Evolutionary conservation across 2,329 filamentous ascomycete genomes (phyloP), one percentile per base, ranked within the genome.

Genomic region (Fusarium dimerum): DNA sequence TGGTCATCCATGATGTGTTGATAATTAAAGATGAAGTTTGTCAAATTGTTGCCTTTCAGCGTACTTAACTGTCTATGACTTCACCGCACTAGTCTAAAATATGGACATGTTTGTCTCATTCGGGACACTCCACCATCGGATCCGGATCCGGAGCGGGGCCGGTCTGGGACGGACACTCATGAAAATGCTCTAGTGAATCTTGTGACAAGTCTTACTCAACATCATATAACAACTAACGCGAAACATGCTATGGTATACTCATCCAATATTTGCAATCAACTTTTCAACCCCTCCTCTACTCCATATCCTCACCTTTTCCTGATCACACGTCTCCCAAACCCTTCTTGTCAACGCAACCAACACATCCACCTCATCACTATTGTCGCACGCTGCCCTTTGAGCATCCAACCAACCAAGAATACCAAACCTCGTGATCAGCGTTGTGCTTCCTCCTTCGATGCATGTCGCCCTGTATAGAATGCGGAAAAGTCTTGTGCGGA

Each of bases 401-500:
- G 82, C 80, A 52, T 87, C 80, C 9, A 93, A 76, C 92, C 91
- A 96, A 59, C 82, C 86, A 48, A 93, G 69, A 17, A 89, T 75
- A 15, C 89, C 90, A 41, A 87, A 86, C 51, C 92, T 78, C 1
- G 91, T 95, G 38, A 91, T 80, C 43, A 96, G 76, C n/a, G 88
- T 93, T 5, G 86, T 89, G 69, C 88, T 90, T 1, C 89, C 91
- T 2, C 82, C 85, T 30, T 85, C 81, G 32, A 92, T 82, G 43
- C 79, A 80, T 0, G 84, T 85, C 3, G 86, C 85, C 40, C 87
- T 80, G 63, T 86, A 87, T 15, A 95, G 60, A 18, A 94, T 79
- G 66, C 74, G 71, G 29, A 84, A 66, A 13, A 84, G 72, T 59
- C 86, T 84, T 48, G 82, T 83, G 52, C 84, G 83, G 15, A 87